These are phyloP conservation scores for Debaryomyces prosopidis DNA, from an alignment of 805 yeast genomes.

Conservation along the genomic window DNA sequence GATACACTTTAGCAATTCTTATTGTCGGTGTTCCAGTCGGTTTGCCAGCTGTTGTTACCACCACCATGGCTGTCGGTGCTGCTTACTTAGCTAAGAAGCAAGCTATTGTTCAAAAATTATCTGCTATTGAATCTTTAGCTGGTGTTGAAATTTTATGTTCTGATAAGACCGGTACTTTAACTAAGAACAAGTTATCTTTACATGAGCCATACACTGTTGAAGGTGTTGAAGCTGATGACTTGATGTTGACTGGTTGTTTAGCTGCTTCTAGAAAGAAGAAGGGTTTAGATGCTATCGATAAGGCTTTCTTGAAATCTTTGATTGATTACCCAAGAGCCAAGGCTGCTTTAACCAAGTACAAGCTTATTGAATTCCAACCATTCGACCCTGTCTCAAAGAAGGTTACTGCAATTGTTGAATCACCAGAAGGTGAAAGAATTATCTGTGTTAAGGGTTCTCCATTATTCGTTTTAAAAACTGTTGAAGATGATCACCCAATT, in stretches of 20 bases:
- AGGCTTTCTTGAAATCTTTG: slow-evolving; percentile 92
- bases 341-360: slow-evolving; percentile 89
- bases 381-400: slow-evolving; percentile 97
- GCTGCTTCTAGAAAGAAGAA: slow-evolving; percentile 98
- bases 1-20: slow-evolving; percentile 93
- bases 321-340: slow-evolving; percentile 88
- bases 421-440: slow-evolving; percentile 94
- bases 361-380: slow-evolving; percentile 93
- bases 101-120: slow-evolving; percentile 94
- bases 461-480: slow-evolving; percentile 93
- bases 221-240: slow-evolving; percentile 94
- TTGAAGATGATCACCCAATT: slow-evolving; percentile 94
- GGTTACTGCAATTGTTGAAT: slow-evolving; percentile 92
- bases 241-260: slow-evolving; percentile 95
- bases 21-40: slow-evolving; percentile 98
- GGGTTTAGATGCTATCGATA: slow-evolving; percentile 97
- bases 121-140: slow-evolving; percentile 95
- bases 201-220: slow-evolving; percentile 98
- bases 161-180: slow-evolving; percentile 96
- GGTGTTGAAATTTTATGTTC: slow-evolving; percentile 98
- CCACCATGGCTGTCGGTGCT: slow-evolving; percentile 99
- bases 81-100: slow-evolving; percentile 96
- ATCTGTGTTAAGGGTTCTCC: slow-evolving; percentile 98
- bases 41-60: slow-evolving; percentile 97
- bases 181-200: slow-evolving; percentile 93